phyloP scores from a whole-genome alignment of 192 early-diverging fungal species.

The Rhizophagus clarus region DNA sequence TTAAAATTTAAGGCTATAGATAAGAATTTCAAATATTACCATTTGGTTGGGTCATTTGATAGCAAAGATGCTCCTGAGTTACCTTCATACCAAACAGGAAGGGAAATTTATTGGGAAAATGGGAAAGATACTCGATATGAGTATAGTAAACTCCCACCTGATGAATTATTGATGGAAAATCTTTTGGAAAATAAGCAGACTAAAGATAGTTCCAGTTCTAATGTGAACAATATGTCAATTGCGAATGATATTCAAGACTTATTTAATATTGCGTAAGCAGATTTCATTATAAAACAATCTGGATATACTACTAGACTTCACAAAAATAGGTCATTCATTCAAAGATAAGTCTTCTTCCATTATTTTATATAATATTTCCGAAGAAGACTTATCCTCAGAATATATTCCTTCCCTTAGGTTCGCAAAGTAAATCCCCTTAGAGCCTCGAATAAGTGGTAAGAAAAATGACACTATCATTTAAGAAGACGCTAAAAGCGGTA shows the following conservation, averaged over 20 bases:
- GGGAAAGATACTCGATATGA: no score
- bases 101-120: no score
- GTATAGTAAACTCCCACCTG: no score
- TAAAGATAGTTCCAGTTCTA: no score
- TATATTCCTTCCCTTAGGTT: background rate
- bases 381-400: background rate
- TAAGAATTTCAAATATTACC: conserved; percentile 18
- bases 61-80: background rate
- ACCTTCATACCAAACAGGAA: no score
- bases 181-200: no score
- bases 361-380: conserved; percentile 10
- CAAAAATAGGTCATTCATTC: background rate
- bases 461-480: no score
- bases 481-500: background rate
- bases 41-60: conserved; percentile 17
- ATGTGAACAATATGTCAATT: no score
- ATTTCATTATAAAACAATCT: background rate
- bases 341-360: background rate
- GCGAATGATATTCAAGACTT: no score
- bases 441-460: no score
- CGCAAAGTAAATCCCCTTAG: background rate
- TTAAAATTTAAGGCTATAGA: conserved; percentile 21
- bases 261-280: no score
- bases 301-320: background rate
- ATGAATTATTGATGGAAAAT: no score